Evolutionary conservation across 495 filamentous ascomycete genomes (phyloP), one percentile per base, ranked within the genome.

Genomic region (Cercophora newfieldiana): DNA sequence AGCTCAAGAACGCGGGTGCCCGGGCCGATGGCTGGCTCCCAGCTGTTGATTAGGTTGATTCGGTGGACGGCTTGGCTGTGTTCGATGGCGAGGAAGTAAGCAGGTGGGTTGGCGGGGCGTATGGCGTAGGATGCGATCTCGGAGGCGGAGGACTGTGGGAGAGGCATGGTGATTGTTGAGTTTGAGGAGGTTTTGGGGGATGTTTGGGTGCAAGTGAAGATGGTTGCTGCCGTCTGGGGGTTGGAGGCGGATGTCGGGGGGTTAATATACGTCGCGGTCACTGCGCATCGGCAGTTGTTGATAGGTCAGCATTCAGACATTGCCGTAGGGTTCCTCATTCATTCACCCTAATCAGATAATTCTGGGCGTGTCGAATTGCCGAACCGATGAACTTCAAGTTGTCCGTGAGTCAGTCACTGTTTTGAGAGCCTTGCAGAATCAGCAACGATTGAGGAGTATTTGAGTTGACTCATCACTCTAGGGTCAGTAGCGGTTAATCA

Each of bases 1-100:
- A 87, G 66, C 69, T 86, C 85, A 5, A 87, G 77, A 31, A 85
- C 69, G 33, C 77, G 79, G 18, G 74, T 71, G 50, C 72, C 81
- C 0, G 77, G 68, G 1, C 37, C 26, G 63, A 82, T 78, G 61
- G 37, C 22, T 7, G 64, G 59, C 37, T 59, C 59, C 76, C 76
- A 84, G 65, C 67, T 65, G 50, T 75, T 66, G 44, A 83, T 64
- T 55, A 84, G 72, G 24, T 64, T 51, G 25, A 81, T 69, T 31
- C 82, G 80, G 72, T 85, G 82, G 14, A 56, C 26, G n/a, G 78
- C 78, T 74, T 84, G 81, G 60, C 74, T 69, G 66, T 72, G 55
- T 61, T 81, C 77, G 66, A 76, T 74, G 63, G 60, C 61, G 48
- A 71, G 69, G 69, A 63, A 48, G 53, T 55, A 25, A 37, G 73